Evolutionary conservation across 1,139 yeast species (phyloP).

Genomic region (Arxiozyma bovina): DNA sequence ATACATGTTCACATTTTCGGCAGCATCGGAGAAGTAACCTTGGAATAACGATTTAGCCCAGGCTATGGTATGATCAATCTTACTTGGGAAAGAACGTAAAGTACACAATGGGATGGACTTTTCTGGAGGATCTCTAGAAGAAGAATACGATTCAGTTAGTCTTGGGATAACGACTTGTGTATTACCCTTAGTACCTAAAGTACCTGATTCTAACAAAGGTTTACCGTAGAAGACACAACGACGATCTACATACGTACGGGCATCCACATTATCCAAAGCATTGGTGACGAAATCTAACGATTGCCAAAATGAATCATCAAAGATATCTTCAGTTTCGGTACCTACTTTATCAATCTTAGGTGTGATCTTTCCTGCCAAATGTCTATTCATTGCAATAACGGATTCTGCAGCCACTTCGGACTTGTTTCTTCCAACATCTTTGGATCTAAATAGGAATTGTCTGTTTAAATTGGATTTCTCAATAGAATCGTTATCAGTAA

Average conservation of each 20-base stretch:
- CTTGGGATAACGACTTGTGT: conserved; percentile 93
- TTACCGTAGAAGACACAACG: conserved; percentile 90
- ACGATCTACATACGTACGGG: conserved; percentile 94
- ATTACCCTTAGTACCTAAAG: conserved; percentile 96
- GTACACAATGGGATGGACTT: conserved; percentile 96
- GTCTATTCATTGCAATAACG: conserved; percentile 77
- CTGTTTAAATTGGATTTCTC: conserved; percentile 94
- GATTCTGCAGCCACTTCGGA: conserved; percentile 88
- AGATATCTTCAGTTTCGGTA: conserved; percentile 79
- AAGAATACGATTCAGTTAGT: conserved; percentile 88
- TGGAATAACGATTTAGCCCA: conserved; percentile 96
- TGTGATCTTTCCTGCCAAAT: conserved; percentile 65
- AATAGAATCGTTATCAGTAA: conserved; percentile 91
- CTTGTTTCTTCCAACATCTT: conserved; percentile 86
- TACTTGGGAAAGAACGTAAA: conserved; percentile 91
- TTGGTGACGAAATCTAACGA: conserved; percentile 81
- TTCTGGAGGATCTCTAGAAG: conserved; percentile 98
- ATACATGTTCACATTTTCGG: conserved; percentile 87
- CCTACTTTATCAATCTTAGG: conserved; percentile 84
- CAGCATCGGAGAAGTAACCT: conserved; percentile 84
- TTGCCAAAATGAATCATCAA: conserved; percentile 82
- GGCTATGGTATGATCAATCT: conserved; percentile 96
- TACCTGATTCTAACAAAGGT: conserved; percentile 91
- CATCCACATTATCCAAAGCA: conserved; percentile 95
- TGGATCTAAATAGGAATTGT: conserved; percentile 89